Evolutionary conservation across 2,329 filamentous ascomycete genomes (phyloP), one percentile per base, ranked within the genome.

Genomic region (Trichothecium sympodiale): DNA sequence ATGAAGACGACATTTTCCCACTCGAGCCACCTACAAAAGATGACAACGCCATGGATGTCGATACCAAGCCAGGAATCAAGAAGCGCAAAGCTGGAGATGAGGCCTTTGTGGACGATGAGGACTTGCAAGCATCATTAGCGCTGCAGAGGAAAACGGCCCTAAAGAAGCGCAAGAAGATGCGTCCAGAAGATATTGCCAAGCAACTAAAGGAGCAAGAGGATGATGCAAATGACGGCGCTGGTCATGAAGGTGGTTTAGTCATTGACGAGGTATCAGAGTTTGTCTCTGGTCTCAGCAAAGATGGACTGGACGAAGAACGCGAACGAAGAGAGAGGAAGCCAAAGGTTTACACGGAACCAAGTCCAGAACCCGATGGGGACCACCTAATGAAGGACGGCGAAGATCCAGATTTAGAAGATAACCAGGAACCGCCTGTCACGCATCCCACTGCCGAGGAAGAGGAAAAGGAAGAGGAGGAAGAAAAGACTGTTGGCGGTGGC

Each of bases 251-350:
- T 20, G 89, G 87, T 2, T 65, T 98, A 2, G 74, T 95, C n/a
- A 88, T 98, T 38, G 89, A 95, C 41, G 91, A 95, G 53, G 94
- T 89, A 1, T 87, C 87, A 0, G 88, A 94, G 49, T 98, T 98
- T 48, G 83, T 98, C 20, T 82, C 87, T 17, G 86, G 86, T 37
- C 61, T 98, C 37, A 82, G 80, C 51, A 82, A 80, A 39, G 75
- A 80, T 12, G 71, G 66, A 15, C 65, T 69, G 7, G 62, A 69
- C 3, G 68, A 74, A 37, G 64, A 68, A 12, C 70, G 52, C 61
- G 82, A 57, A 60, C 70, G 50, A 43, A 67, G 53, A 50, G 69
- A 57, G 50, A 55, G 57, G 23, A 51, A 43, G 35, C 36, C 44
- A 13, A 42, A 28, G 43, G 61, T 43, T 37, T 57, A 43, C 56